phyloP scores from a whole-genome alignment of 495 filamentous ascomycete species.

The Penicillium parvum region DNA sequence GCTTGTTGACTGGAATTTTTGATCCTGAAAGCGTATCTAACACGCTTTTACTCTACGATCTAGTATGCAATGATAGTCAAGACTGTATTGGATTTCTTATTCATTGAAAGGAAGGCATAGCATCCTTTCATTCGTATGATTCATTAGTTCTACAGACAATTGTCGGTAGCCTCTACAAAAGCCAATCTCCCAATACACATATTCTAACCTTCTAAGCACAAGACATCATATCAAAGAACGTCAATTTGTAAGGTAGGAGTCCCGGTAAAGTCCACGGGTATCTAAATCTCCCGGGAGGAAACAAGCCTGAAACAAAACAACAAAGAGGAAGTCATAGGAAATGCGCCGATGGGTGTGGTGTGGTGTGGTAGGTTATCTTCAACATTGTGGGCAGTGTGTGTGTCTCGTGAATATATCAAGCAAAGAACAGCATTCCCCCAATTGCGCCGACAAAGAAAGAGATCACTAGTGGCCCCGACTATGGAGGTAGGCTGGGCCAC shows the following conservation, averaged over 20 bases:
- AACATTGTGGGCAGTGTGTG: background rate
- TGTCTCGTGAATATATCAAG: constrained; percentile 1
- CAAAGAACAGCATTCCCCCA: constrained; percentile 9
- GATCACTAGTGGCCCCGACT: too few species aligned
- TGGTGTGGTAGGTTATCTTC: constrained; percentile 14
- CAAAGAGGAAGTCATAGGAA: background rate
- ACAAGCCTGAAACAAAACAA: background rate
- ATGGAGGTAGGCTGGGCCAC: too few species aligned
- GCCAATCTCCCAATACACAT: too few species aligned
- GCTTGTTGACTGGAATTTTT: too few species aligned
- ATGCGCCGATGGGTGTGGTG: constrained; percentile 8
- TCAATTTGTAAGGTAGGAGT: constrained; percentile 1
- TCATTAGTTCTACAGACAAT: too few species aligned
- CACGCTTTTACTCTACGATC: too few species aligned
- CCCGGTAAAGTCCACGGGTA: constrained; percentile 1
- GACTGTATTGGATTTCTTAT: too few species aligned
- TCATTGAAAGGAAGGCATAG: too few species aligned
- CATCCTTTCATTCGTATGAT: too few species aligned
- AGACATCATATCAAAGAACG: background rate
- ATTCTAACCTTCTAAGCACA: background rate
- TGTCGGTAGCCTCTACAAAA: too few species aligned
- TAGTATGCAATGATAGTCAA: too few species aligned
- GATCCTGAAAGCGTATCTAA: too few species aligned
- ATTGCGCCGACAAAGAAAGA: constrained; percentile 15
- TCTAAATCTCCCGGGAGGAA: background rate